Conservation (phyloP, 805 yeast genomes). For the Yamadazyma kitorensis region DNA sequence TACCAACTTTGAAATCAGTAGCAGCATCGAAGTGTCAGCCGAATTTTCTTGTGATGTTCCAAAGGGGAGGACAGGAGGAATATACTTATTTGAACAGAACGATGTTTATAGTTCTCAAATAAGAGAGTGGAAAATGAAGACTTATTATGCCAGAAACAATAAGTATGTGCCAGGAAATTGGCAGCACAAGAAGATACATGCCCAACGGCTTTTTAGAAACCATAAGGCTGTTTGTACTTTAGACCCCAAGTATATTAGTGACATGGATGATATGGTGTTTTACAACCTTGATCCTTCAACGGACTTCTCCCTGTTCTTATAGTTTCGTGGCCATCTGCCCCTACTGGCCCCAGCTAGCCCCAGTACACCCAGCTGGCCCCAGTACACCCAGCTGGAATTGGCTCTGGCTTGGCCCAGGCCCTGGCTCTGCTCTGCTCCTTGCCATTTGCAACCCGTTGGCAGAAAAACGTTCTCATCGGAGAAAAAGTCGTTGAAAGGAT, state of each 20-base stretch:
- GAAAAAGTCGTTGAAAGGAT: no score
- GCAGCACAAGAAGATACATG: constrained; percentile 2
- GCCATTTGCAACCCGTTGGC: no score
- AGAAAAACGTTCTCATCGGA: no score
- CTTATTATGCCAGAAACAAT: not conserved
- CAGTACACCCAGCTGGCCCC: no score
- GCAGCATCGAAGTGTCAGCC: constrained; percentile 2
- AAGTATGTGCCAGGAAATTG: constrained; percentile 9
- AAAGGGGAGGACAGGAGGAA: constrained; percentile 9
- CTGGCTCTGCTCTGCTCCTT: no score
- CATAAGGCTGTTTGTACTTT: constrained; percentile 6
- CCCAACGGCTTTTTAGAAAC: constrained; percentile 4
- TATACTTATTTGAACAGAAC: constrained; percentile 10
- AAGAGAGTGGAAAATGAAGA: constrained; percentile 11
- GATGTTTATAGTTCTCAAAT: constrained; percentile 1
- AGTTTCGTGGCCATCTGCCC: no score
- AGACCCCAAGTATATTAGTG: constrained; percentile 4
- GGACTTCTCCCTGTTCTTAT: no score
- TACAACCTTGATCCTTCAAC: no score
- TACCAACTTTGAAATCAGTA: constrained; percentile 1
- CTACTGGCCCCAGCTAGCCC: no score
- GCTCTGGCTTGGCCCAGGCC: no score
- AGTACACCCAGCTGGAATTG: no score
- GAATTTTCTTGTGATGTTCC: constrained; percentile 13
- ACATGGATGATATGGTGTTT: constrained; percentile 1